phyloP scores from a whole-genome alignment of 768 basidiomycete genomes.

The Tricholoma furcatifolium region DNA sequence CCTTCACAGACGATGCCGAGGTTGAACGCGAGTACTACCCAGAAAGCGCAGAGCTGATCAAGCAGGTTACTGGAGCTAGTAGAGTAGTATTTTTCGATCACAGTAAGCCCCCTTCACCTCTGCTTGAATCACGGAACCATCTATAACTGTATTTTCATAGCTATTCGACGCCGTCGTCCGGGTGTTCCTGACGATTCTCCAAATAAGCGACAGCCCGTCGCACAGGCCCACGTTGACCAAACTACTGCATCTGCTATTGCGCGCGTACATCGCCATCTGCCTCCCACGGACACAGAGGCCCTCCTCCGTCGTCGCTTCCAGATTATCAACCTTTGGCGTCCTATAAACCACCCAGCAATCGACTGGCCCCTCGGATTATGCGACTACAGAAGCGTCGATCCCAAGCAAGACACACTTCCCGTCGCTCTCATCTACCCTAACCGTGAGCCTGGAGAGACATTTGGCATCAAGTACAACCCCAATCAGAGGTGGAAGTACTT shows the following conservation, averaged over 20 bases:
- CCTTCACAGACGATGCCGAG: slow-evolving; percentile 46
- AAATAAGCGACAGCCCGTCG: slow-evolving; percentile 44
- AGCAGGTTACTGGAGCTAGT: slow-evolving; percentile 56
- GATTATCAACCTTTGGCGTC: slow-evolving; percentile 63
- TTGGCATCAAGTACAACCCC: slow-evolving; percentile 42
- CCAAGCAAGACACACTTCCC: slow-evolving; percentile 40
- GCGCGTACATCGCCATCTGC: slow-evolving; percentile 52
- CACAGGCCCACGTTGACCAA: slow-evolving; percentile 52
- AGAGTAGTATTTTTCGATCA: slow-evolving; percentile 62
- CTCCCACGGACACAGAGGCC: slow-evolving; percentile 39
- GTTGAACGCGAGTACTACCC: slow-evolving; percentile 55
- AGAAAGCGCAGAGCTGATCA: slow-evolving; percentile 54
- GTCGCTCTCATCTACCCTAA: slow-evolving; percentile 47
- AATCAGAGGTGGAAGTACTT: slow-evolving; percentile 54
- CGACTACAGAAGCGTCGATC: slow-evolving; percentile 47
- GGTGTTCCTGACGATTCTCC: slow-evolving; percentile 32
- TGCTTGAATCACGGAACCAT: no score
- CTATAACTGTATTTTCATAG: no score
- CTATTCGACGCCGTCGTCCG: slow-evolving; percentile 39
- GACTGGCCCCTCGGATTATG: slow-evolving; percentile 54
- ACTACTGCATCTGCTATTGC: slow-evolving; percentile 40
- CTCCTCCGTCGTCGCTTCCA: slow-evolving; percentile 51
- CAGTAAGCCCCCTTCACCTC: no score
- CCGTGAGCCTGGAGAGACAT: slow-evolving; percentile 48
- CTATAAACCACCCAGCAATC: slow-evolving; percentile 43